Base-by-base conservation (phyloP, 768 basidiomycete genomes). In the Clathrus columnatus region DNA sequence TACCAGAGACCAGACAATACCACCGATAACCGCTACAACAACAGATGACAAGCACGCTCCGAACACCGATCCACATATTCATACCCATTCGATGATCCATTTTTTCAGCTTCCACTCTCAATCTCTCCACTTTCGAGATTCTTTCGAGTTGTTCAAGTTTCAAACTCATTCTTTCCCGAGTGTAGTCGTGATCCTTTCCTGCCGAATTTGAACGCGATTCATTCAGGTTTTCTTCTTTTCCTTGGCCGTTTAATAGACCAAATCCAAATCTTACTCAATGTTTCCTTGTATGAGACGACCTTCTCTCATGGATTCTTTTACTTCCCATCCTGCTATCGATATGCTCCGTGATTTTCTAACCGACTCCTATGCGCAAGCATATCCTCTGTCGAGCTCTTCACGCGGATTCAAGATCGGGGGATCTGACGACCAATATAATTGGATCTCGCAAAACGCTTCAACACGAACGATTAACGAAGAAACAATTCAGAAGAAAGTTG, bases 81-180 rank as follows among this genome's bases (percentile, higher is more conserved):
- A n/a, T n/a, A n/a, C n/a, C 7, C 55, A 10, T 57, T 45, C 50
- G 20, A 36, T 29, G 18, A 36, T 32, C 56, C 23, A 14, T 51
- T 63, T 11, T 79, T 77, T 60, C 67, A 64, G 42, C 11, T 16
- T 8, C 20, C 49, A 29, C 28, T 50, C 24, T 21, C 42, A 11
- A 32, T 28, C 43, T 5, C 48, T 30, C 36, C 41, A 28, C 7
- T 87, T 89, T 69, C 83, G 81, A 1, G 86, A 90, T 64, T 87
- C 87, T 1, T 89, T 88, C 64, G 70, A 76, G 20, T 69, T 91
- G 30, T 91, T 91, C 68, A 75, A n/a, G n/a, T n/a, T n/a, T n/a
- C n/a, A n/a, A n/a, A 87, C 59, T 74, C 79, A 2, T 80, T 88
- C 54, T 89, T 91, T 57, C 78, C 80, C 18, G 72, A 80, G 62